Base-by-base conservation (phyloP, 108 stramenopile genomes). In the Stephanodiscus triporus region DNA sequence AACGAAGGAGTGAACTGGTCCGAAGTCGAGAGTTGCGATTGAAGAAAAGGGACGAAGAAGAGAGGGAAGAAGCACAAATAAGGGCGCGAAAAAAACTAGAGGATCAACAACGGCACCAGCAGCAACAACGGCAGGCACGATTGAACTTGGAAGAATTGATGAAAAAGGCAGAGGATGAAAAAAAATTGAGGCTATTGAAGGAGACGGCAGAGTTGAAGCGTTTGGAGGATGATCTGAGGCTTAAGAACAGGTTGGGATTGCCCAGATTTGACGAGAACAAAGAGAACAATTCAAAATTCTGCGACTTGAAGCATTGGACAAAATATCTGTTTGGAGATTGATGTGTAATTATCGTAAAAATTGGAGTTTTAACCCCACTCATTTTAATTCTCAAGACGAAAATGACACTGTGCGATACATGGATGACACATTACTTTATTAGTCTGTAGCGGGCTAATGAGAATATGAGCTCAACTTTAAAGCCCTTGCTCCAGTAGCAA, bases 11-110 rank as follows among this genome's bases (percentile, higher is more conserved):
- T 37, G 63, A 72, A 63, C 24, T 72, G 0, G 14, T 72, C 20
- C 37, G 17, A 14, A 2, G 61, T 26, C 17, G 71, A 54, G 71
- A 63, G 53, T 63, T 22, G 14, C 47, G 71, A 17, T n/a, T 72
- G 11, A 36, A 63, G n/a, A 51, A 49, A 22, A 23, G 58, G 6
- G 30, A 72, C 0, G 20, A 36, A 37, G 30, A n/a, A 32, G 61
- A 72, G 13, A 72, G 53, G 32, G 62, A 63, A 38, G 60, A 61
- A 36, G 62, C 42, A 11, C 23, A 54, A 26, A 32, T 37, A 11
- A 36, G 11, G n/a, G n/a, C 29, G 17, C 61, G 17, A 38, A 0
- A 38, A 0, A 32, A 63, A 34, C 9, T n/a, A 9, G 37, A 19
- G 9, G 34, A 72, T 14, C 47, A 24, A 40, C 50, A 72, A 14